Percentiles rank a stretch among this genome's conserved stretches.
Conservation (phyloP, 108 stramenopile genomes). For the Nannochloropsis gaditana region DNA sequence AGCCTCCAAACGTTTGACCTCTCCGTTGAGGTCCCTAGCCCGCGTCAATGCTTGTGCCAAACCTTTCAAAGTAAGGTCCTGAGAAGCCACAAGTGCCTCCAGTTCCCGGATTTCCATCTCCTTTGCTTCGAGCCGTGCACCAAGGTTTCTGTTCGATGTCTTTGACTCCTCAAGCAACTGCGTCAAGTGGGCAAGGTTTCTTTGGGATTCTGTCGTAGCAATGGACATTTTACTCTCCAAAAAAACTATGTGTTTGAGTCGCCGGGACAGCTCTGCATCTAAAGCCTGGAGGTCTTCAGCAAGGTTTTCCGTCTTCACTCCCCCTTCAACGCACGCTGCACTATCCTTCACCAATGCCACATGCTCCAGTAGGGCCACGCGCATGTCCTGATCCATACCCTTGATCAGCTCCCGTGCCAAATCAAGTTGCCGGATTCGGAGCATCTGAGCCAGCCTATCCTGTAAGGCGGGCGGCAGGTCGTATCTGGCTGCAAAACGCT, state of each 20-base stretch:
- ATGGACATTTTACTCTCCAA: not conserved
- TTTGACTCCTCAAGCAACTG: not conserved
- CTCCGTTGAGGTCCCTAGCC: too few relatives aligned
- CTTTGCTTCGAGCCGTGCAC: not conserved
- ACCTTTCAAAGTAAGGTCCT: not conserved
- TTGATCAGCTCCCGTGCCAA: not conserved
- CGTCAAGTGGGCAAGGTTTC: not conserved
- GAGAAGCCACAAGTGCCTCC: not conserved
- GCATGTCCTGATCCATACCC: not conserved
- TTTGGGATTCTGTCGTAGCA: not conserved
- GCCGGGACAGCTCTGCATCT: not conserved
- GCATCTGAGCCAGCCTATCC: not conserved
- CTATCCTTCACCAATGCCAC: not conserved
- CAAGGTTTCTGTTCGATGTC: not conserved
- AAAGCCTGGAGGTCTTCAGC: not conserved
- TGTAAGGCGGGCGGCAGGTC: not conserved
- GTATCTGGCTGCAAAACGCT: not conserved
- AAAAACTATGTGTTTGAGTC: not conserved
- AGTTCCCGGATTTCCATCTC: not conserved
- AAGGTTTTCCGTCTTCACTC: not conserved
- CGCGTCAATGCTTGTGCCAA: not conserved
- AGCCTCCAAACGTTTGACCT: too few relatives aligned
- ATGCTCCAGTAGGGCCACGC: not conserved
- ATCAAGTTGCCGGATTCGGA: not conserved
- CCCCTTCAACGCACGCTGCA: not conserved